These are phyloP conservation scores for Aspergillus flavus DNA, from an alignment of 2,329 filamentous ascomycete species.

Conservation along the genomic window DNA sequence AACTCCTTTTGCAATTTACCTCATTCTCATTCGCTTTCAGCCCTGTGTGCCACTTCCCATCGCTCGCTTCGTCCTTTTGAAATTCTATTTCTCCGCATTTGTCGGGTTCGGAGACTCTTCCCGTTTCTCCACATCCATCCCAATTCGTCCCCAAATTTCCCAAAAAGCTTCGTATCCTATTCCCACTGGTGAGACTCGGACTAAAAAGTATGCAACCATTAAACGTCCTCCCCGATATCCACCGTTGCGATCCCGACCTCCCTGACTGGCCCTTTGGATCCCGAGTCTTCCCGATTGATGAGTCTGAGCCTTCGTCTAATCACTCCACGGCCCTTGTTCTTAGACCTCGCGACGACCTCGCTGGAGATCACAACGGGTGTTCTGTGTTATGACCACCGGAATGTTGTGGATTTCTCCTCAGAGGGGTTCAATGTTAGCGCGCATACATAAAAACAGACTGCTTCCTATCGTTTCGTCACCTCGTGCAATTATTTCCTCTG, in stretches of 20 bases:
- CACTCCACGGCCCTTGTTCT: constrained; percentile 20
- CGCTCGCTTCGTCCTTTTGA: constrained; percentile 5
- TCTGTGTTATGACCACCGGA: constrained; percentile 58
- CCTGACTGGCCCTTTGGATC: constrained; percentile 25
- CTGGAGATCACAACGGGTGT: constrained; percentile 21
- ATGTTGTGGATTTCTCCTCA: constrained; percentile 37
- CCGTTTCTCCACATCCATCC: constrained; percentile 23
- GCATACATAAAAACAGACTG: constrained; percentile 36
- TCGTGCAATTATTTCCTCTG: constrained; percentile 11
- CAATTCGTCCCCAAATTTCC: constrained; percentile 19
- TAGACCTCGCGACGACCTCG: constrained; percentile 23
- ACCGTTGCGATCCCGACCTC: constrained; percentile 22
- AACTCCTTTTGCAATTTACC: constrained; percentile 3
- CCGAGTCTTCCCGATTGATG: constrained; percentile 29
- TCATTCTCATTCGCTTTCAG: constrained; percentile 10
- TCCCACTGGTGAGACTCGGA: constrained; percentile 17
- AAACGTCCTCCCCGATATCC: constrained; percentile 21
- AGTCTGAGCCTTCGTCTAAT: constrained; percentile 17
- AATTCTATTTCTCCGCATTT: constrained; percentile 25
- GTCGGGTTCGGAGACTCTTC: constrained; percentile 24
- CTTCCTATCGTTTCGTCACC: constrained; percentile 21
- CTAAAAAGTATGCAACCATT: constrained; percentile 26
- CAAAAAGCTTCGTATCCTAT: constrained; percentile 27
- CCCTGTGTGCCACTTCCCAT: constrained; percentile 3
- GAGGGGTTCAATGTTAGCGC: constrained; percentile 36